A percentile compares a stretch with the other conserved stretches of the same genome.
These are phyloP conservation scores for Eremochloa ophiuroides DNA, from an alignment of 176 grass and related monocot genomes.

Conservation along the genomic window DNA sequence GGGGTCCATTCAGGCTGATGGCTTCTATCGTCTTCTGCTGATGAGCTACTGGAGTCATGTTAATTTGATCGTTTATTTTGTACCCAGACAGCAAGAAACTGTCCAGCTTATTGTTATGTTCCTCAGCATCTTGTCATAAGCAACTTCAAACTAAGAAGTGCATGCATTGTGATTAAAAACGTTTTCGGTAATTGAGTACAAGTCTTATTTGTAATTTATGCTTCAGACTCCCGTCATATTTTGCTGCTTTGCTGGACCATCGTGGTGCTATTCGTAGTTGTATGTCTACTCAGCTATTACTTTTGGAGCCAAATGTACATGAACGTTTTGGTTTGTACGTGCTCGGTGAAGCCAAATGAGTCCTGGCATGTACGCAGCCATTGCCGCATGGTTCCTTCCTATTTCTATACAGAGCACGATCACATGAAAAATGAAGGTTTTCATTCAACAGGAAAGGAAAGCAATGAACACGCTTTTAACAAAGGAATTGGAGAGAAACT, in stretches of 20 bases:
- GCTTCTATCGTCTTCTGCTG: conserved; percentile 15
- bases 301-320: too few species aligned
- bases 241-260: background rate
- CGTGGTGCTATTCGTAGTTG: background rate
- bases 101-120: conserved; percentile 21
- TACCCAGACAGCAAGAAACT: conserved; percentile 36
- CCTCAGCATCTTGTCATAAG: conserved; percentile 37
- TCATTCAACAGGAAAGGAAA: too few species aligned
- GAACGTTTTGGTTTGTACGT: too few species aligned
- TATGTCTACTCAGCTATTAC: background rate
- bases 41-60: conserved; percentile 26
- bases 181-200: conserved; percentile 13
- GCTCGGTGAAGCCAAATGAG: too few species aligned
- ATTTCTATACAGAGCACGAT: too few species aligned
- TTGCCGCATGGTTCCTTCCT: too few species aligned
- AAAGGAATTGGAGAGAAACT: too few species aligned
- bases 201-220: background rate
- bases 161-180: conserved; percentile 40
- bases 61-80: conserved; percentile 43
- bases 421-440: too few species aligned
- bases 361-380: too few species aligned
- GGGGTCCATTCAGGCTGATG: background rate
- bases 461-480: too few species aligned
- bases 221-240: background rate
- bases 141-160: conserved; percentile 45